Base-by-base conservation (phyloP, 176 grass and related monocot genomes). In the Ensete glaucum region DNA sequence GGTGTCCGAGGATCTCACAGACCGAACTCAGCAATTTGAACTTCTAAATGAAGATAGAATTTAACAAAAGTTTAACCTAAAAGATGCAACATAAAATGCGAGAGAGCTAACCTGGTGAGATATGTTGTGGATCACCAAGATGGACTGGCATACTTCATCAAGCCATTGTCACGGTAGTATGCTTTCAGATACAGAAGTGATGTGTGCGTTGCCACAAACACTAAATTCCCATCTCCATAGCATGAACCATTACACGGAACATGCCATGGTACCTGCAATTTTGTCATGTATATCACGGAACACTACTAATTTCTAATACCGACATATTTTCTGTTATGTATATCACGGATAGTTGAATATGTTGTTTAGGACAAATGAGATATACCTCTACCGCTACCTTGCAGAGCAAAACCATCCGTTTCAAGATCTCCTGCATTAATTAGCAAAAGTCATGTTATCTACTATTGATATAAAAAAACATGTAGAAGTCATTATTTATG, bases 41-140 rank as follows among this genome's bases (percentile, higher is more conserved):
- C 5, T 6, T 60, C n/a, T 16, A 34, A 34, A 43, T 34, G 29
- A 34, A 34, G 29, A 43, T 12, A 16, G 34, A 69, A 50, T 10
- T 29, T 29, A 16, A 21, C 23, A 68, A 24, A 27, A 27, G 27
- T 27, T 27, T 15, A 16, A 63, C 21, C 29, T 2, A 13, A 69
- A 50, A 73, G 20, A 54, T 12, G 3, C 23, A 2, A 11, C n/a
- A 27, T 16, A 26, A 23, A 49, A 78, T 52, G 2, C 77, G 22
- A 74, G 20, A 67, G 24, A 68, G 17, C 76, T 66, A 64, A 96
- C 92, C 84, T 92, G 92, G 83, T 96, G 92, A 70, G 92, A 86
- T 50, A 96, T 89, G 81, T 92, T 96, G 67, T 96, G 92, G 79
- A 96, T 96, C 81, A 96, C 89, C 25, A 96, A 82, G 69, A 92